Conservation (phyloP, 2,329 filamentous ascomycete species). For the Bipolaris zeicola region DNA sequence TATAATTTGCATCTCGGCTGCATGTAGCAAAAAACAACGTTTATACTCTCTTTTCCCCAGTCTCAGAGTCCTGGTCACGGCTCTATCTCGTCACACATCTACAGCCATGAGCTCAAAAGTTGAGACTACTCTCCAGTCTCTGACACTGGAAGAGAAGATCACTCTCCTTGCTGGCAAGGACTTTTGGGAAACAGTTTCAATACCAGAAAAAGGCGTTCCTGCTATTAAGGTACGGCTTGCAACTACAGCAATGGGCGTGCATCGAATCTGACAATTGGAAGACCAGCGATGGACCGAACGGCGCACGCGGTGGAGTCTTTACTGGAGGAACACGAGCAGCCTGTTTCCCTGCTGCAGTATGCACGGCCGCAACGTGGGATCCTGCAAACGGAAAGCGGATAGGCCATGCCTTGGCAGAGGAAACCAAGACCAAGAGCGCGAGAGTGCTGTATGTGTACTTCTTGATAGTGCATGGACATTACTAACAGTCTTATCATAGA, state of each 20-base stretch:
- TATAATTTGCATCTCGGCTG: not conserved
- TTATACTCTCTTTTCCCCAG: not conserved
- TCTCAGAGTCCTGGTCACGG: not conserved
- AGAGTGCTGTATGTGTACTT: conserved; percentile 61
- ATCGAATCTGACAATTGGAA: conserved; percentile 38
- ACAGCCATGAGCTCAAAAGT: conserved; percentile 31
- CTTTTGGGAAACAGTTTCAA: conserved; percentile 70
- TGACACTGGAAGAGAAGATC: conserved; percentile 46
- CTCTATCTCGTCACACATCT: not conserved
- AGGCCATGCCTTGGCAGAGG: conserved; percentile 70
- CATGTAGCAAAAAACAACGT: not conserved
- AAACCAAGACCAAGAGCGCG: conserved; percentile 73
- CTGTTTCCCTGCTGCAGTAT: conserved; percentile 76
- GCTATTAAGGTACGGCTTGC: conserved; percentile 53
- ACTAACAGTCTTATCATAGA: conserved; percentile 19
- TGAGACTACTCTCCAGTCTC: conserved; percentile 37
- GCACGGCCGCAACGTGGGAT: conserved; percentile 73
- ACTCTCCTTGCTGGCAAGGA: conserved; percentile 53
- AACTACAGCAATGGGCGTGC: not conserved
- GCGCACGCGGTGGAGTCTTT: conserved; percentile 67
- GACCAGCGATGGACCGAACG: conserved; percentile 71
- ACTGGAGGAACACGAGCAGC: conserved; percentile 69
- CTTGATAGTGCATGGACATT: too few species aligned
- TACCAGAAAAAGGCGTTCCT: conserved; percentile 65
- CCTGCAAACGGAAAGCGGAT: conserved; percentile 61